Base-by-base conservation (phyloP, 1,284 basidiomycete genomes). In the Irpex lacteus region DNA sequence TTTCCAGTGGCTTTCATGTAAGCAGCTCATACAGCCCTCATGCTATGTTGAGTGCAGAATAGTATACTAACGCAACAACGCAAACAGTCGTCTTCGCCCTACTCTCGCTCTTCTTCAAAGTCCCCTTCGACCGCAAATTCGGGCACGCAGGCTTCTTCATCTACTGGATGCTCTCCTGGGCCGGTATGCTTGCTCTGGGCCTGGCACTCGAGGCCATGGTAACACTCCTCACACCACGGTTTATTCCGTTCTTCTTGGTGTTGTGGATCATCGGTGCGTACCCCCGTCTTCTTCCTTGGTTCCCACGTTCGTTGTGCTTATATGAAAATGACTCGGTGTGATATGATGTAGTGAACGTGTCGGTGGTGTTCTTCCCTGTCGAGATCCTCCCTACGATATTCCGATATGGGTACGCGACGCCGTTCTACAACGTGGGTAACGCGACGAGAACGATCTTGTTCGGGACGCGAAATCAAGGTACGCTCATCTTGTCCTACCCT, bases 81-180 rank as follows among this genome's bases (percentile, higher is more conserved):
- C 37, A 26, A 7, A 53, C 49, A 63, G 61, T 63, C 53, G 65
- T 62, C 36, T 92, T 90, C 72, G 81, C 87, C 5, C 79, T 92
- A 64, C 71, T 93, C 38, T 85, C 82, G 68, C 73, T 87, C 8
- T 89, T 89, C 0, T 93, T 92, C 77, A 81, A 85, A 49, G 77
- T 87, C 5, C 82, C 86, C 34, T 85, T 89, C 65, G 76, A 74
- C 19, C 78, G 81, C 70, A 71, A 77, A 38, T 87, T 83, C 63
- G 83, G 84, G 6, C 73, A 76, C 34, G 80, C 75, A 0, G 91
- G 90, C 0, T 92, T 92, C 74, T 77, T 92, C 66, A 76, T 92
- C 21, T 91, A 90, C 77, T 92, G 90, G 87, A 88, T 90, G 83
- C 75, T 90, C 66, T 85, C 86, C 63, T 92, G 81, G 82, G 67